Evolutionary conservation across 1,139 yeast genomes (phyloP).

Genomic region (Candida sanyaensis): DNA sequence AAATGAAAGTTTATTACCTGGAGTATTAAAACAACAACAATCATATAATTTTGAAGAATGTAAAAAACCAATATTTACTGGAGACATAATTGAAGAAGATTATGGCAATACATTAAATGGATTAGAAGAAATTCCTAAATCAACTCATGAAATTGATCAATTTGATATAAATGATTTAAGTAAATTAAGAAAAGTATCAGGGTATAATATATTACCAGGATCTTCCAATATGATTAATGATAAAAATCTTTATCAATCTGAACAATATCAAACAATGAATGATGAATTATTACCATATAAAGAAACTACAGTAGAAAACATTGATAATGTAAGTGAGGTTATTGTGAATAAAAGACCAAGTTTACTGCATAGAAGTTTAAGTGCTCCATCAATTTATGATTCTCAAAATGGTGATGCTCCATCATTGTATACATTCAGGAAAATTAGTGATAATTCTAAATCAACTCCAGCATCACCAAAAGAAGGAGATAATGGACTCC

Average conservation of each 20-base stretch:
- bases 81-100: slow-evolving; percentile 13
- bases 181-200: slow-evolving; percentile 8
- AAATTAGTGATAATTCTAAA: slow-evolving; percentile 4
- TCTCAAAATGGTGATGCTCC: slow-evolving; percentile 4
- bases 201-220: slow-evolving; percentile 15
- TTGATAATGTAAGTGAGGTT: slow-evolving; percentile 33
- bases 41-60: neutral
- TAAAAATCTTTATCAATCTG: neutral
- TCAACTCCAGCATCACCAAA: neutral
- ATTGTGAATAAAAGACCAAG: slow-evolving; percentile 9
- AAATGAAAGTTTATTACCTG: slow-evolving; percentile 35
- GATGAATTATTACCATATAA: slow-evolving; percentile 22
- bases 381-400: slow-evolving; percentile 48
- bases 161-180: slow-evolving; percentile 8
- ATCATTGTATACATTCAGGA: slow-evolving; percentile 8
- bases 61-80: too few relatives aligned
- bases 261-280: neutral
- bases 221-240: slow-evolving; percentile 16
- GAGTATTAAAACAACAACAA: slow-evolving; percentile 26
- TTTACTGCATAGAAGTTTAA: slow-evolving; percentile 30
- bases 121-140: slow-evolving; percentile 33
- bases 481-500: neutral
- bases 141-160: slow-evolving; percentile 1
- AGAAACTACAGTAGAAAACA: slow-evolving; percentile 22
- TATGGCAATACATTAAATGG: slow-evolving; percentile 25